Evolutionary conservation across 805 yeast genomes (phyloP).

Genomic region (Metschnikowia vanudenii): DNA sequence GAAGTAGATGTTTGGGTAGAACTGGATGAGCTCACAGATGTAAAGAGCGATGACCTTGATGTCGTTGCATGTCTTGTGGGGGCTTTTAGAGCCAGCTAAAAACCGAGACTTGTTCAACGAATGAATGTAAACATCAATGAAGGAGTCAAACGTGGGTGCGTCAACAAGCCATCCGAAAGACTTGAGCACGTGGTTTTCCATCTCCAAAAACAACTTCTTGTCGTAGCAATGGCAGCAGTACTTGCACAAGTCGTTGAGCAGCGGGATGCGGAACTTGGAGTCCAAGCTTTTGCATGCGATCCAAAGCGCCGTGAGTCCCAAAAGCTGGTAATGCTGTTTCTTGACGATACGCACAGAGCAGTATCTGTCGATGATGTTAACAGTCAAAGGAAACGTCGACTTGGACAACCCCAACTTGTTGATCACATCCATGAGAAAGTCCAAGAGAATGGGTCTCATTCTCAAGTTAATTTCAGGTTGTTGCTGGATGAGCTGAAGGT

Average conservation of each 20-base stretch:
- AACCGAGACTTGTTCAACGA: slow-evolving; percentile 25
- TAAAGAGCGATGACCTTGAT: slow-evolving; percentile 57
- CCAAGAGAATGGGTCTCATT: slow-evolving; percentile 44
- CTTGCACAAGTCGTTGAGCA: slow-evolving; percentile 49
- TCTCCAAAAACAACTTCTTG: slow-evolving; percentile 55
- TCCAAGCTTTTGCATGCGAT: slow-evolving; percentile 48
- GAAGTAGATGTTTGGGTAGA: slow-evolving; percentile 57
- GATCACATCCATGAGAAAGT: slow-evolving; percentile 45
- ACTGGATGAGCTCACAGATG: slow-evolving; percentile 65
- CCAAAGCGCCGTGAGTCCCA: slow-evolving; percentile 46
- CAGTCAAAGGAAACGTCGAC: slow-evolving; percentile 45
- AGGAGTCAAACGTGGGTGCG: slow-evolving; percentile 60
- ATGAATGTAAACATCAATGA: slow-evolving; percentile 56
- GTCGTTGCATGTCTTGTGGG: slow-evolving; percentile 35
- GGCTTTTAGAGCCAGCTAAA: slow-evolving; percentile 29
- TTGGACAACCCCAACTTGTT: slow-evolving; percentile 40
- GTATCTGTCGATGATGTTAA: slow-evolving; percentile 43
- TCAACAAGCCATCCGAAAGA: slow-evolving; percentile 64
- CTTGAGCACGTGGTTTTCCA: slow-evolving; percentile 67
- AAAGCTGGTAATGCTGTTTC: slow-evolving; percentile 45
- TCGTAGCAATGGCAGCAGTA: slow-evolving; percentile 60
- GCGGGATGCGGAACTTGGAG: slow-evolving; percentile 57
- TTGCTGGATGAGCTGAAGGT: slow-evolving; percentile 38
- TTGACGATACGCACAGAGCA: slow-evolving; percentile 45
- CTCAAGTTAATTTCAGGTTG: slow-evolving; percentile 46